phyloP scores from a whole-genome alignment of 2,329 filamentous ascomycete genomes.

The Grosmannia huntii region DNA sequence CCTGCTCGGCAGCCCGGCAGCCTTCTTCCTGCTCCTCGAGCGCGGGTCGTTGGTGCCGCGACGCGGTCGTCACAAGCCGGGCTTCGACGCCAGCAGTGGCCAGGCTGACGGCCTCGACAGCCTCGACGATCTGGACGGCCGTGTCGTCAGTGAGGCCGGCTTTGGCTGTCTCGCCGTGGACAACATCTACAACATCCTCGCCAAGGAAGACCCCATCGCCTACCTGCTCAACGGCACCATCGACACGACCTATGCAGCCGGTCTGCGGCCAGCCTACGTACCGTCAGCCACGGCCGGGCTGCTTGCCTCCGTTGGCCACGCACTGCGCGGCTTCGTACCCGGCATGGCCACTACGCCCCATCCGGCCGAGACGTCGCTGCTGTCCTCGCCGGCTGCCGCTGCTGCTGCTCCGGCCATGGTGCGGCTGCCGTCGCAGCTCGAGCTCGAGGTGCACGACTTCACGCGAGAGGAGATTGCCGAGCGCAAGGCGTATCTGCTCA shows the following conservation, averaged over 20 bases:
- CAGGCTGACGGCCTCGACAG: conserved; percentile 31
- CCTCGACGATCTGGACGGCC: conserved; percentile 23
- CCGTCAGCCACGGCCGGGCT: conserved; percentile 58
- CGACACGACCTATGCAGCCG: conserved; percentile 64
- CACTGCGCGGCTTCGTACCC: conserved; percentile 49
- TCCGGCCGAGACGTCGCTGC: conserved; percentile 10
- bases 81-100: conserved; percentile 37
- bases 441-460: conserved; percentile 93
- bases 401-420: conserved; percentile 19
- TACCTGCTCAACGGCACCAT: conserved; percentile 87
- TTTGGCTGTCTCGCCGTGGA: conserved; percentile 91
- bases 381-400: conserved; percentile 15
- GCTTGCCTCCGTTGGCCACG: conserved; percentile 49
- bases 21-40: conserved; percentile 85
- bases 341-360: conserved; percentile 22
- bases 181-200: conserved; percentile 90
- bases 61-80: conserved; percentile 61
- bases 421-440: conserved; percentile 54
- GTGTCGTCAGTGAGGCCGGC: conserved; percentile 65
- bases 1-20: conserved; percentile 77
- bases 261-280: conserved; percentile 65
- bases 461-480: conserved; percentile 84
- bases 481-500: conserved; percentile 73
- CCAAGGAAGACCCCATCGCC: conserved; percentile 61
- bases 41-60: conserved; percentile 60